A percentile compares a stretch with the other conserved stretches of the same genome.
phyloP scores from a whole-genome alignment of 805 yeast species.

The Cephaloascus fragrans region DNA sequence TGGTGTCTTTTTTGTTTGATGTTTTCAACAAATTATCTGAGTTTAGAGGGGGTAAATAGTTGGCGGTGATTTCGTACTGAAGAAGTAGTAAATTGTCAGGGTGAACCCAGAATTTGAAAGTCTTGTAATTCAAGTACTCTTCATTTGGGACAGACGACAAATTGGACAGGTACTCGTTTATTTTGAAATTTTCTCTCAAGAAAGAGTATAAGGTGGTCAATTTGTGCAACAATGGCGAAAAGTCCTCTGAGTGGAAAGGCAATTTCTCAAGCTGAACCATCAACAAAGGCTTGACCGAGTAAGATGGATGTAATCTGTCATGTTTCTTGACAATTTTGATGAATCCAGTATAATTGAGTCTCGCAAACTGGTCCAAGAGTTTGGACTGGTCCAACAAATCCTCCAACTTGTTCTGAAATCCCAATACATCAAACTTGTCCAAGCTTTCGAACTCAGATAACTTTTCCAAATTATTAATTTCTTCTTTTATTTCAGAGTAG shows the following conservation, averaged over 20 bases:
- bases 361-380: slow-evolving; percentile 80
- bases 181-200: slow-evolving; percentile 61
- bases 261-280: slow-evolving; percentile 79
- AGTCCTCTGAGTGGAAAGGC: slow-evolving; percentile 92
- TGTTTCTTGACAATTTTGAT: slow-evolving; percentile 92
- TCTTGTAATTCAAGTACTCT: slow-evolving; percentile 27
- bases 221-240: slow-evolving; percentile 81
- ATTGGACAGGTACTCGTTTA: slow-evolving; percentile 37
- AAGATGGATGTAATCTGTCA: slow-evolving; percentile 79
- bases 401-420: slow-evolving; percentile 64
- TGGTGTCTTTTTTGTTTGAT: slow-evolving; percentile 58
- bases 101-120: slow-evolving; percentile 91
- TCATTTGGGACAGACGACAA: slow-evolving; percentile 37
- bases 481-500: slow-evolving; percentile 58
- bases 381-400: slow-evolving; percentile 65
- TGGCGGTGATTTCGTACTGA: background rate
- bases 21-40: slow-evolving; percentile 49
- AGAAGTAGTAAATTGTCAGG: slow-evolving; percentile 86
- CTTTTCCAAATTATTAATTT: slow-evolving; percentile 55
- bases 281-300: slow-evolving; percentile 82
- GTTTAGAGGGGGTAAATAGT: slow-evolving; percentile 74
- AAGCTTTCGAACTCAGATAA: slow-evolving; percentile 28
- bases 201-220: slow-evolving; percentile 74
- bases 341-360: slow-evolving; percentile 92
- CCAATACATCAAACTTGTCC: slow-evolving; percentile 41